Evolutionary conservation across 768 basidiomycete species (phyloP), one percentile per base, ranked within the genome.

Genomic region (Leucogyrophana mollusca): DNA sequence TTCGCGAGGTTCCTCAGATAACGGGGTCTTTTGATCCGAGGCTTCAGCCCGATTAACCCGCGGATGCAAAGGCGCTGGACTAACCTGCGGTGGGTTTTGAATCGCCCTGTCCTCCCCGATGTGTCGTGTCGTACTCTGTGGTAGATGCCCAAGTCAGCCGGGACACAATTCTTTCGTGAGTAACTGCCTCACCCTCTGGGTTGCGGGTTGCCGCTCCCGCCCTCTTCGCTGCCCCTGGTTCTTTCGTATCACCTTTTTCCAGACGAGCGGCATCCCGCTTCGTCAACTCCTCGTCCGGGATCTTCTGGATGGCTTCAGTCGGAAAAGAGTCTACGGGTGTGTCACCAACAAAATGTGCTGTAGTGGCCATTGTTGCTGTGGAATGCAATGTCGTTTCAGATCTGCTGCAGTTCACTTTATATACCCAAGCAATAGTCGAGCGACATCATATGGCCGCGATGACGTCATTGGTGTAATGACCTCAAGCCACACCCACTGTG

Each of bases 301-400:
- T 53, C 34, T 60, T 60, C 23, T 40, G 50, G 1, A 24, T 52
- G 8, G 47, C 50, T 34, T 56, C 56, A 11, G 43, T 14, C 6
- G 62, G 53, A 11, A 64, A 53, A 14, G 45, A 7, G 7, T 60
- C 54, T 30, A 65, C 55, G n/a, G 57, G 60, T 16, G 53, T 55
- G 45, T 60, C 47, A 16, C 65, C 60, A 17, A 64, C 53, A 11
- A 64, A 66, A 13, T 62, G 65, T 7, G 24, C 43, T 36, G 45
- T 4, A 10, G 16, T 20, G 13, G 22, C 22, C 34, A 38, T 38
- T 30, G 27, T 30, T 30, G 6, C 13, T 30, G 7, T 6, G 27
- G 27, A 30, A 7, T 30, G 27, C 6, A 13, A 30, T 30, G 13
- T 30, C n/a, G n/a, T n/a, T n/a, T n/a, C n/a, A n/a, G 27, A 7